phyloP scores from a whole-genome alignment of 257 asterid species.

The Thymus quinquecostatus region DNA sequence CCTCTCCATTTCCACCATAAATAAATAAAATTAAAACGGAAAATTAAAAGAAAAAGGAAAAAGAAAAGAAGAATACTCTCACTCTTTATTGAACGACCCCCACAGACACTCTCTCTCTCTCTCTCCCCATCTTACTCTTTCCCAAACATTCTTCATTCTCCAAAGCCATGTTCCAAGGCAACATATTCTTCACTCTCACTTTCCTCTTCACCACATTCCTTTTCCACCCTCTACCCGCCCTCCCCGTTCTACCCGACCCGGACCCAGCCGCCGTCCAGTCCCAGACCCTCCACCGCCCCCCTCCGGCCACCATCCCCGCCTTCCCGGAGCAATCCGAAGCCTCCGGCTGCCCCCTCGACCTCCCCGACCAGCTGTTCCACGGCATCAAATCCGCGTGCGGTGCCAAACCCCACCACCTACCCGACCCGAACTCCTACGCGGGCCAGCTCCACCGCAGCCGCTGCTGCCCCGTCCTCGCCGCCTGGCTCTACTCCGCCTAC shows the following conservation, averaged over 20 bases:
- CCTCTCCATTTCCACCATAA: too few species aligned
- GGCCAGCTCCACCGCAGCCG: constrained; percentile 68
- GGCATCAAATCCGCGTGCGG: constrained; percentile 72
- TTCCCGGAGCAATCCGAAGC: constrained; percentile 85
- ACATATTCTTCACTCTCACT: constrained; percentile 30
- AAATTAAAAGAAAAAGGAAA: too few species aligned
- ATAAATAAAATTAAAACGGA: too few species aligned
- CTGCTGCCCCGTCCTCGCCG: constrained; percentile 92
- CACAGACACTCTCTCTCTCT: background rate
- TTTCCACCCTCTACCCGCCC: constrained; percentile 39
- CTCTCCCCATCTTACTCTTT: constrained; percentile 19
- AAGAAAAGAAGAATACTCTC: too few species aligned
- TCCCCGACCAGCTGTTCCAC: constrained; percentile 70
- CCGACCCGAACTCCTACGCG: constrained; percentile 46
- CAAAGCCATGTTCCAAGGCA: constrained; percentile 56
- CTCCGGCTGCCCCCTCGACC: constrained; percentile 75
- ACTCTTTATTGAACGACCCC: too few species aligned
- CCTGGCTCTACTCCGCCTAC: constrained; percentile 93
- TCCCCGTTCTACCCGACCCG: constrained; percentile 62
- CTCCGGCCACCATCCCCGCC: constrained; percentile 89
- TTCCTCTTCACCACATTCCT: constrained; percentile 38
- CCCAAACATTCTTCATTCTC: constrained; percentile 20
- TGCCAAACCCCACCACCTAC: constrained; percentile 44
- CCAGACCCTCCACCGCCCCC: constrained; percentile 55
- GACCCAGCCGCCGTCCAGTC: constrained; percentile 56